Evolutionary conservation across 805 yeast species (phyloP), one percentile per base, ranked within the genome.

Genomic region (Candida berthetii): DNA sequence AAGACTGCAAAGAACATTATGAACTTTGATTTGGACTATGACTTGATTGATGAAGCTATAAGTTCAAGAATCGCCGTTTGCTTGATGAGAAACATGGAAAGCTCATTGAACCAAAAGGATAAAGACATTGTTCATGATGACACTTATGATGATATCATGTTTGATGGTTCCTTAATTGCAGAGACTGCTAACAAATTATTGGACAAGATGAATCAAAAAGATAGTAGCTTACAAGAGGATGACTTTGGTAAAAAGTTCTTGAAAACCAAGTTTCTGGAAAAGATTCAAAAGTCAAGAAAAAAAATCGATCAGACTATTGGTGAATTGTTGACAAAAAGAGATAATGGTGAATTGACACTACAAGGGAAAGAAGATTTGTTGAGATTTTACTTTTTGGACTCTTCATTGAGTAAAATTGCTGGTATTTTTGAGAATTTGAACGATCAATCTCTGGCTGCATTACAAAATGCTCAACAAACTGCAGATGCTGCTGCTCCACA

Each of bases 71-170:
- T 89, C 44, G 93, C 95, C 1, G 71, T 85, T 35, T 80, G 84
- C 50, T 76, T 93, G 37, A 81, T 90, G 82, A 75, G 83, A 52
- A 90, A 90, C 59, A 82, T 89, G 82, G 88, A 83, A 50, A 60
- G 66, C 31, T 68, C 72, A n/a, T 62, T 82, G 41, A 62, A 64
- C 35, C 49, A 62, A 10, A 55, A 54, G 27, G 61, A 57, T 42
- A 48, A 48, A 39, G 42, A 57, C n/a, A 19, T n/a, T 22, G 24
- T 37, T 18, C 46, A 42, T 37, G 65, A 58, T 48, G 69, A 60
- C 18, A 43, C 64, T 4, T 49, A 65, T 32, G 85, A 74, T 56
- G 91, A 85, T 48, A 66, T 85, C 38, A 71, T 85, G 58, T 82
- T 80, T 57, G 91, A 84, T 62, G 93, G 91, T 6, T 74, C 88